Evolutionary conservation across 495 filamentous ascomycete genomes (phyloP).

Genomic region (Sordaria brevicollis): DNA sequence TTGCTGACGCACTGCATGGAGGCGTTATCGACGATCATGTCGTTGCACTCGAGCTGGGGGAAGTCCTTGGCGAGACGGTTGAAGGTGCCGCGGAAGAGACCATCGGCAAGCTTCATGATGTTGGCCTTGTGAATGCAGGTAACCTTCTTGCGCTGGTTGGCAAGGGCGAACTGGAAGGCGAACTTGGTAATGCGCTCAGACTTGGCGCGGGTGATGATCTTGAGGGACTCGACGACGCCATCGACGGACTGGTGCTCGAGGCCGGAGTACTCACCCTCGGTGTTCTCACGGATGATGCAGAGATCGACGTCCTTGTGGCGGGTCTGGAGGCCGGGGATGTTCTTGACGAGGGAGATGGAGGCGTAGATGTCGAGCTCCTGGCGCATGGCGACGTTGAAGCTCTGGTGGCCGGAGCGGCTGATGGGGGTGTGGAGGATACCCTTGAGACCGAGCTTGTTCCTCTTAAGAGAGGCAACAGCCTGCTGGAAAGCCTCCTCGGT

Average conservation of each 20-base stretch:
- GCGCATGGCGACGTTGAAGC: slow-evolving; percentile 97
- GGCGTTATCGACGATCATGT: slow-evolving; percentile 99
- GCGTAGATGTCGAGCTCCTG: slow-evolving; percentile 99
- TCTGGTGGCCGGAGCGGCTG: slow-evolving; percentile 93
- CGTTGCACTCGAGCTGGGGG: slow-evolving; percentile 86
- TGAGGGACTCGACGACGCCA: slow-evolving; percentile 96
- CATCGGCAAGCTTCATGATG: slow-evolving; percentile 99
- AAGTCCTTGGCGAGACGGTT: slow-evolving; percentile 86
- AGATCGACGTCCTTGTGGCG: slow-evolving; percentile 94
- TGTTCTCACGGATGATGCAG: slow-evolving; percentile 99
- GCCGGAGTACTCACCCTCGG: slow-evolving; percentile 97
- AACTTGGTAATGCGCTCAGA: slow-evolving; percentile 98
- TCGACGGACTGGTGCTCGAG: slow-evolving; percentile 96
- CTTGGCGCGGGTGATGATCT: slow-evolving; percentile 98
- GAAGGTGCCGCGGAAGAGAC: slow-evolving; percentile 96
- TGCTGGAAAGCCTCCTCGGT: slow-evolving; percentile 91
- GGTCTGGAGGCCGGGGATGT: slow-evolving; percentile 96
- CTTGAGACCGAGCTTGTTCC: slow-evolving; percentile 97
- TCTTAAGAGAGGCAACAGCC: slow-evolving; percentile 85
- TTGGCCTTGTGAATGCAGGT: slow-evolving; percentile 99
- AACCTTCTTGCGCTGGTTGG: slow-evolving; percentile 97
- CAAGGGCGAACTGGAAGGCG: slow-evolving; percentile 92
- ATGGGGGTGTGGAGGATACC: slow-evolving; percentile 95
- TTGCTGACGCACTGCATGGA: slow-evolving; percentile 95
- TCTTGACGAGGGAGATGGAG: slow-evolving; percentile 96